Conservation (phyloP, 192 early-diverging fungal genomes). For the Umbelopsis sp. region DNA sequence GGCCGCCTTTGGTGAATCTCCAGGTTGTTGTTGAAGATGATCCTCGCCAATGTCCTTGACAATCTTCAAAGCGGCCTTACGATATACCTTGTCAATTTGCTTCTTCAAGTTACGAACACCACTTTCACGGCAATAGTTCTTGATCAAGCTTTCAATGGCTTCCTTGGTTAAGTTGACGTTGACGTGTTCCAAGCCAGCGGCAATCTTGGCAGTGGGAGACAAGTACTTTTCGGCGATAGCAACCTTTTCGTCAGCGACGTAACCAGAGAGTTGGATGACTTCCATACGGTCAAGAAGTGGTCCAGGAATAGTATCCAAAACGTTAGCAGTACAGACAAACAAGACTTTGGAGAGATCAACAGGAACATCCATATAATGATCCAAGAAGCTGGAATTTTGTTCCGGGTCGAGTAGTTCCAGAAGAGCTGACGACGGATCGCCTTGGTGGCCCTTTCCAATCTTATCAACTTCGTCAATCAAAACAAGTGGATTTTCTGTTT, state of each 20-base stretch:
- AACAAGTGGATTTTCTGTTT: slow-evolving; percentile 97
- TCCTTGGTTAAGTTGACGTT: slow-evolving; percentile 70
- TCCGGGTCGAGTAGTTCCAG: slow-evolving; percentile 97
- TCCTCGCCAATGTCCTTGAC: slow-evolving; percentile 60
- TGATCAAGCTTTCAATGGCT: slow-evolving; percentile 85
- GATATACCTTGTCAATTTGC: slow-evolving; percentile 97
- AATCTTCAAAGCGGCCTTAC: slow-evolving; percentile 93
- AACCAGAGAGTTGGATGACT: slow-evolving; percentile 91
- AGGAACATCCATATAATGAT: slow-evolving; percentile 99
- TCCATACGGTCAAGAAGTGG: slow-evolving; percentile 99
- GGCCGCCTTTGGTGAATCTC: slow-evolving; percentile 5
- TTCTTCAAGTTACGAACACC: slow-evolving; percentile 98
- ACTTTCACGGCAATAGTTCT: slow-evolving; percentile 93
- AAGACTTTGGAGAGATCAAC: slow-evolving; percentile 97
- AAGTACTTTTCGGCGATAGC: slow-evolving; percentile 96
- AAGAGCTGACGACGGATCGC: slow-evolving; percentile 95
- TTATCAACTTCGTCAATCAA: slow-evolving; percentile 99
- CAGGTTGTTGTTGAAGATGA: slow-evolving; percentile 22
- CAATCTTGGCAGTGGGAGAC: slow-evolving; percentile 78
- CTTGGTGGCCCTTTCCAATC: slow-evolving; percentile 95
- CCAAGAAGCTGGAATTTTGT: slow-evolving; percentile 95
- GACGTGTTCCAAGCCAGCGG: slow-evolving; percentile 77
- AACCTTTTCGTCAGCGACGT: slow-evolving; percentile 85
- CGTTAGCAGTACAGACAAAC: slow-evolving; percentile 99
- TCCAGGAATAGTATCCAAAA: slow-evolving; percentile 95